These are phyloP conservation scores for Leucocoprinus birnbaumii DNA, from an alignment of 768 basidiomycete genomes.

Conservation along the genomic window DNA sequence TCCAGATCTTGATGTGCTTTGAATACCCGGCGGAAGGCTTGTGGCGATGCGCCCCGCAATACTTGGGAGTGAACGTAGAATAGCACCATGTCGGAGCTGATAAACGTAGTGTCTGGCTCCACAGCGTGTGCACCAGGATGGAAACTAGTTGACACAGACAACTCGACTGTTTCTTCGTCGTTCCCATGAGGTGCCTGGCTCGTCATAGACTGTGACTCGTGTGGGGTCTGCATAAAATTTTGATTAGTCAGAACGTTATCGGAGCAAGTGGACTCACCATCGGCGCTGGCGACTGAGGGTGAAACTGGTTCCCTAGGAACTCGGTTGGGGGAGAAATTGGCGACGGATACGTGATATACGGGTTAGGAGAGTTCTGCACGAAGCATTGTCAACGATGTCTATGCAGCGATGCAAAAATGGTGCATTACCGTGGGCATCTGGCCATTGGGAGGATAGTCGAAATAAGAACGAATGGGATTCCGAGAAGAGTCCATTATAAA, in stretches of 20 bases:
- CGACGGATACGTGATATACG: neutral
- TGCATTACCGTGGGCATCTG: too few species aligned
- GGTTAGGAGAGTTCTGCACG: neutral
- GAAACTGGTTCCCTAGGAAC: neutral
- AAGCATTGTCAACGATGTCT: too few species aligned
- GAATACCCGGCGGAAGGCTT: conserved; percentile 33
- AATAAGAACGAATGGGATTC: too few species aligned
- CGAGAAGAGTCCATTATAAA: too few species aligned
- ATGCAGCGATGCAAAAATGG: too few species aligned
- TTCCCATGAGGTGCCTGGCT: neutral
- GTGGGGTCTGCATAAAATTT: neutral
- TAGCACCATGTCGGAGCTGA: conserved; percentile 57
- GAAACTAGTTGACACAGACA: conserved; percentile 21
- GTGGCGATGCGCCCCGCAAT: conserved; percentile 41
- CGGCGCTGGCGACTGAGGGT: neutral
- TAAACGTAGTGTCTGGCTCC: conserved; percentile 29
- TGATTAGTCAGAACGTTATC: neutral
- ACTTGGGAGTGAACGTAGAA: conserved; percentile 55
- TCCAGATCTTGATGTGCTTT: neutral
- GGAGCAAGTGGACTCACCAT: neutral
- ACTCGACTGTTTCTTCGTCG: neutral
- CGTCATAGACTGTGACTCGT: neutral
- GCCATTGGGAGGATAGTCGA: too few species aligned
- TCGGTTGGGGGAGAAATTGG: neutral
- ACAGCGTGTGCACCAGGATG: conserved; percentile 16